Evolutionary conservation across 2,329 filamentous ascomycete species (phyloP).

Genomic region (Colletotrichum sp.): DNA sequence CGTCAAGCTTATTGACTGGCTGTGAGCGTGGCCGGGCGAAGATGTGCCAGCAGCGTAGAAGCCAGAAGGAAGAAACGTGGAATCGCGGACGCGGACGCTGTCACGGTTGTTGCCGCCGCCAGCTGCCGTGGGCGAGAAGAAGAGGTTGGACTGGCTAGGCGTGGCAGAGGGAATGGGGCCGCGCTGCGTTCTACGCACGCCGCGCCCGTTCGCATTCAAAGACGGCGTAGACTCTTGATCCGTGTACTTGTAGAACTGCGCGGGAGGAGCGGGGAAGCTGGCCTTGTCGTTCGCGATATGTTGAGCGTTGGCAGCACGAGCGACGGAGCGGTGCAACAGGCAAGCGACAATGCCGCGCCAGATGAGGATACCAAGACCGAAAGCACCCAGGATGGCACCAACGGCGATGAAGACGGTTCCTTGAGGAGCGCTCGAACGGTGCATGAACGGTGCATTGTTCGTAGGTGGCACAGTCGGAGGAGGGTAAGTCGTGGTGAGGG

Average conservation of each 20-base stretch:
- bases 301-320: slow-evolving; percentile 80
- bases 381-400: slow-evolving; percentile 83
- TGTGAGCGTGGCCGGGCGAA: slow-evolving; percentile 48
- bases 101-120: slow-evolving; percentile 58
- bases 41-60: slow-evolving; percentile 81
- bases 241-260: slow-evolving; percentile 69
- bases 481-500: slow-evolving; percentile 63
- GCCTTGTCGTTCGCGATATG: slow-evolving; percentile 74
- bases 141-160: slow-evolving; percentile 74
- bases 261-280: slow-evolving; percentile 61
- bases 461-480: slow-evolving; percentile 82
- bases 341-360: slow-evolving; percentile 91
- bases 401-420: slow-evolving; percentile 97
- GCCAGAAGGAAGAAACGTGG: slow-evolving; percentile 85
- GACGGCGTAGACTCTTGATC: slow-evolving; percentile 63
- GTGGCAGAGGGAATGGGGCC: slow-evolving; percentile 59
- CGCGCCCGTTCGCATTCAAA: slow-evolving; percentile 52
- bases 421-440: slow-evolving; percentile 82
- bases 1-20: slow-evolving; percentile 63
- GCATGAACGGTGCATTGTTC: slow-evolving; percentile 87
- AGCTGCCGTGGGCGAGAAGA: slow-evolving; percentile 93
- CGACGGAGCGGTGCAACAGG: slow-evolving; percentile 90
- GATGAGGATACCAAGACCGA: slow-evolving; percentile 79
- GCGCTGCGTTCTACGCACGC: slow-evolving; percentile 55
- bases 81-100: slow-evolving; percentile 66